phyloP scores from a whole-genome alignment of 169 alveolate species.

The Plasmodium malariae region DNA sequence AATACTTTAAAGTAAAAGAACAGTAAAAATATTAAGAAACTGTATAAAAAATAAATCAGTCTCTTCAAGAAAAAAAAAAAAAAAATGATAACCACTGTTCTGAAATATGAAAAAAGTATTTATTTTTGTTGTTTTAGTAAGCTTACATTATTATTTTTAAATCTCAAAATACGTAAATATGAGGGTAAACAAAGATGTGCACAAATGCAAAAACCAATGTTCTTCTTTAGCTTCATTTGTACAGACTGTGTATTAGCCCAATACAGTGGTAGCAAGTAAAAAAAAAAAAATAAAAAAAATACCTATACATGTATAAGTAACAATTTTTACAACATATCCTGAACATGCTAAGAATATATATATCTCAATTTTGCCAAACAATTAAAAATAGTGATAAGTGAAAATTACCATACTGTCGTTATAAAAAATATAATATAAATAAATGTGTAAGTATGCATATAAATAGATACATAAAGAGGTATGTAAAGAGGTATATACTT shows the following conservation, averaged over 20 bases:
- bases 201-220: too few relatives aligned
- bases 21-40: too few relatives aligned
- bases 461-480: too few relatives aligned
- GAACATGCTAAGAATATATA: background rate
- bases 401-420: slow-evolving; percentile 9
- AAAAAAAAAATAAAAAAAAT: background rate
- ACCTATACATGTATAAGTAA: too few relatives aligned
- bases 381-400: background rate
- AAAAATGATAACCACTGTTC: too few relatives aligned
- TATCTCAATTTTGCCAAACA: background rate
- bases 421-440: too few relatives aligned
- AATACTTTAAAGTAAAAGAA: background rate
- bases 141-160: too few relatives aligned
- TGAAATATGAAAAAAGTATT: too few relatives aligned
- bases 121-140: too few relatives aligned
- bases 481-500: background rate
- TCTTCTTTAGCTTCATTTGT: background rate
- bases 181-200: too few relatives aligned
- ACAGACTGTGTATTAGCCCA: background rate
- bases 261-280: background rate
- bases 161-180: too few relatives aligned
- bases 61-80: background rate
- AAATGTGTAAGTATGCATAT: background rate
- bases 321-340: background rate
- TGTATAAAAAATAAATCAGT: background rate